phyloP scores from a whole-genome alignment of 2,329 filamentous ascomycete species.

The Exserohilum turcica region DNA sequence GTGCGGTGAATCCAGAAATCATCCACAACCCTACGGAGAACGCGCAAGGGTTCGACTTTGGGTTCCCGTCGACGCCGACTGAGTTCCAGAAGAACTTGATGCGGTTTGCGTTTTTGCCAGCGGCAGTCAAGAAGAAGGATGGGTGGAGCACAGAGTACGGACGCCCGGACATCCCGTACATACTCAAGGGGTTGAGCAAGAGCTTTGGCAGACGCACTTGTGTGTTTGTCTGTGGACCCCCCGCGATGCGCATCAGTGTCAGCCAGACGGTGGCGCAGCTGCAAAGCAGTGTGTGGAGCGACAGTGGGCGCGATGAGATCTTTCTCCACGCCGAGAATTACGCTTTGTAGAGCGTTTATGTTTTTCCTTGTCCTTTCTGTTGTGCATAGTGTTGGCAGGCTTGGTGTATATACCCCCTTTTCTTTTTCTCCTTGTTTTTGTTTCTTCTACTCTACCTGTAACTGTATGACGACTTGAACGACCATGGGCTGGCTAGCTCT shows the following conservation, averaged over 20 bases:
- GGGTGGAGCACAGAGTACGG: slow-evolving; percentile 94
- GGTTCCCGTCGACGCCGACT: slow-evolving; percentile 82
- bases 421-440: slow-evolving; percentile 12
- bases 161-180: slow-evolving; percentile 82
- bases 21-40: slow-evolving; percentile 25
- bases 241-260: slow-evolving; percentile 84
- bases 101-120: slow-evolving; percentile 81
- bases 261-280: slow-evolving; percentile 81
- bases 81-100: slow-evolving; percentile 88
- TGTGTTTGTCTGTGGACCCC: slow-evolving; percentile 91
- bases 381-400: slow-evolving; percentile 38
- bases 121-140: slow-evolving; percentile 59
- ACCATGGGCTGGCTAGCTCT: slow-evolving; percentile 4
- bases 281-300: slow-evolving; percentile 82
- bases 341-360: slow-evolving; percentile 64
- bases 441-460: slow-evolving; percentile 18
- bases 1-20: slow-evolving; percentile 53
- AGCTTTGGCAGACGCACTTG: slow-evolving; percentile 81
- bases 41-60: slow-evolving; percentile 55
- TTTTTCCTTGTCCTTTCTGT: slow-evolving; percentile 10
- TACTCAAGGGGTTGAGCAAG: slow-evolving; percentile 83
- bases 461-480: slow-evolving; percentile 10
- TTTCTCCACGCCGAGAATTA: slow-evolving; percentile 97
- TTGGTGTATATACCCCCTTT: slow-evolving; percentile 29
- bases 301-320: slow-evolving; percentile 81